Conservation (phyloP, 2,329 filamentous ascomycete species). For the Plenodomus tracheiphilus region DNA sequence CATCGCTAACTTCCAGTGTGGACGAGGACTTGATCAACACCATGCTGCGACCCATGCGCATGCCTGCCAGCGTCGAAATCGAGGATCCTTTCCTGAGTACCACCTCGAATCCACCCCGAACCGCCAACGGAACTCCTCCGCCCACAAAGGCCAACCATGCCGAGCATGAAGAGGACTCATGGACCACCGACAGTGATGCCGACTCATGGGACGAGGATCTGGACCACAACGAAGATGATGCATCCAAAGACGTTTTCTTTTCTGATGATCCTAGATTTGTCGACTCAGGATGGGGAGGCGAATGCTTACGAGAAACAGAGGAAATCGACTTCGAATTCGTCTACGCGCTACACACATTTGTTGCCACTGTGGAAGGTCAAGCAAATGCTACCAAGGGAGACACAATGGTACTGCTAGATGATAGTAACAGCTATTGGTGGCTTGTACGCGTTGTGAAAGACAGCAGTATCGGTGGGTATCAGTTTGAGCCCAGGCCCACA, state of each 20-base stretch:
- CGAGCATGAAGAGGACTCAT: slow-evolving; percentile 28
- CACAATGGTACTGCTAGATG: slow-evolving; percentile 96
- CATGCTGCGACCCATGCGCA: slow-evolving; percentile 49
- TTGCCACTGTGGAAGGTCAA: slow-evolving; percentile 96
- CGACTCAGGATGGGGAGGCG: slow-evolving; percentile 73
- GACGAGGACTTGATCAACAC: slow-evolving; percentile 42
- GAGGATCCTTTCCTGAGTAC: slow-evolving; percentile 20
- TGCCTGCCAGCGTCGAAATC: slow-evolving; percentile 34
- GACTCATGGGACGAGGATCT: slow-evolving; percentile 41
- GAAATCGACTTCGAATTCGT: slow-evolving; percentile 99
- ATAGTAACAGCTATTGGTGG: slow-evolving; percentile 99
- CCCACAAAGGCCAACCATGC: slow-evolving; percentile 10
- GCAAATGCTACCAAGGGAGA: slow-evolving; percentile 98
- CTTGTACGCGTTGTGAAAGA: slow-evolving; percentile 96
- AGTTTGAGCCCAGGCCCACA: not conserved
- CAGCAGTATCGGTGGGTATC: slow-evolving; percentile 76
- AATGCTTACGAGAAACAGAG: slow-evolving; percentile 92
- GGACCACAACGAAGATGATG: slow-evolving; percentile 55
- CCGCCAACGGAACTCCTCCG: slow-evolving; percentile 14
- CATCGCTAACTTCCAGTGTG: slow-evolving; percentile 35
- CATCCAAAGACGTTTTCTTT: slow-evolving; percentile 62
- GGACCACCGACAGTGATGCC: slow-evolving; percentile 45
- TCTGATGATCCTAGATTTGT: slow-evolving; percentile 64
- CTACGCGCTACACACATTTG: slow-evolving; percentile 95
- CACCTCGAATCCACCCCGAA: slow-evolving; percentile 2